Evolutionary conservation across 192 early-diverging fungal species (phyloP), one percentile per base, ranked within the genome.

Genomic region (Backusella luteola): DNA sequence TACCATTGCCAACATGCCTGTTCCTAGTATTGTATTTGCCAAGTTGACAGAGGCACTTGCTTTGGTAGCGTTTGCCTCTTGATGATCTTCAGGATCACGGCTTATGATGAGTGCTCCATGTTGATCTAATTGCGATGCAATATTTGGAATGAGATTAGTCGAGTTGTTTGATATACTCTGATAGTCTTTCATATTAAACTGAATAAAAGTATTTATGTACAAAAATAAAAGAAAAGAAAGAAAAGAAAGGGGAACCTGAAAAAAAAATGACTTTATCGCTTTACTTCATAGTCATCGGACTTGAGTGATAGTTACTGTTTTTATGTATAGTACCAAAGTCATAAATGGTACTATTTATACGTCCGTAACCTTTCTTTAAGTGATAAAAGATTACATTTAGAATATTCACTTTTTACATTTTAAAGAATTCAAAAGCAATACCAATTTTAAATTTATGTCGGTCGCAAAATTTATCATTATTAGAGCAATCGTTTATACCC

Each of bases 1-100:
- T 86, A 93, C 92, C 97, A 99, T 97, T 44, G 96, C 97, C 34
- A 99, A 84, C 95, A 98, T 97, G 1, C 97, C 98, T 46, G 92
- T 90, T 21, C 97, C 97, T 15, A 98, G 84, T 79, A 99, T 97
- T 0, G 97, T 99, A 81, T 99, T 99, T 44, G 92, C 88, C 36
- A 99, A 85, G 78, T 98, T 99, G 67, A 96, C 87, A 15, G 88
- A 81, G 4, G 91, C 94, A 56, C 89, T 89, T 39, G 81, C 44
- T 5, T 91, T 79, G 4, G 92, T 93, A 12, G 92, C 95, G 11
- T 90, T 91, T 34, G 68, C 35, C 41, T 71, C 41, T 1, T 34
- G 23, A 23, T 59, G 53, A 59, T 59, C 8, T 59, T 59, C 21
- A 26, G 8, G 53, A 59, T 59, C 23, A 59, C 23, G 8, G 2